Conservation (phyloP, 2,329 filamentous ascomycete species). For the Pseudocercospora pini-densiflorae region DNA sequence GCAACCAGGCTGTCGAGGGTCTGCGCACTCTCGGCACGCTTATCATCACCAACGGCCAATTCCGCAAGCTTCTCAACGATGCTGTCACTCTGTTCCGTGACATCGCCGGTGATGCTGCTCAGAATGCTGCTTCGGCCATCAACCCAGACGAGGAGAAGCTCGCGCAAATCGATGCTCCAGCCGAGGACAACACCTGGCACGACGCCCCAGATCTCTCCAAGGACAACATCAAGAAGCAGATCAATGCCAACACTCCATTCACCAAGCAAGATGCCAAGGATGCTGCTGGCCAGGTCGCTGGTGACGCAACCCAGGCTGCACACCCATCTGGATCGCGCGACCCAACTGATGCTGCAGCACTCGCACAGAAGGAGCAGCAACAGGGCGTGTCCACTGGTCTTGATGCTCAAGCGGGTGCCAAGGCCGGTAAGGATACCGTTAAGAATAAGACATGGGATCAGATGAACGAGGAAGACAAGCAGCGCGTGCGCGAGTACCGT, state of each 20-base stretch:
- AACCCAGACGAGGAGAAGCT: conserved; percentile 80
- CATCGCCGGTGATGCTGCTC: conserved; percentile 87
- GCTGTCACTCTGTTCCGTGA: conserved; percentile 80
- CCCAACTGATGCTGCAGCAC: conserved; percentile 58
- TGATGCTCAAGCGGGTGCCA: conserved; percentile 57
- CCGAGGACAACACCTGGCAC: conserved; percentile 92
- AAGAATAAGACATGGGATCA: conserved; percentile 64
- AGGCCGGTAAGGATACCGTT: conserved; percentile 52
- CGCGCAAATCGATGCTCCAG: conserved; percentile 77
- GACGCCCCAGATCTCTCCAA: conserved; percentile 61
- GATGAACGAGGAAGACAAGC: conserved; percentile 64
- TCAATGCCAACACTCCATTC: conserved; percentile 63
- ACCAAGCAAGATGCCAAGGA: conserved; percentile 61
- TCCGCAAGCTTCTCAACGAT: conserved; percentile 89
- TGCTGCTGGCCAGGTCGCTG: conserved; percentile 60
- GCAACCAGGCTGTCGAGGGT: conserved; percentile 80
- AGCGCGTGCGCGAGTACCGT: conserved; percentile 49
- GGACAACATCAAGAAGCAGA: conserved; percentile 69
- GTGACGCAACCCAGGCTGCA: conserved; percentile 61
- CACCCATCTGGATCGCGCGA: conserved; percentile 61
- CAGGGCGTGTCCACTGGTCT: conserved; percentile 54
- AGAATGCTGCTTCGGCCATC: conserved; percentile 74
- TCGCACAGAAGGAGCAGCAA: conserved; percentile 59
- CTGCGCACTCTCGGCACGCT: conserved; percentile 86
- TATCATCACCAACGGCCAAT: conserved; percentile 94